Base-by-base conservation (phyloP, 352 stramenopile genomes). In the Pythium phragmitis region DNA sequence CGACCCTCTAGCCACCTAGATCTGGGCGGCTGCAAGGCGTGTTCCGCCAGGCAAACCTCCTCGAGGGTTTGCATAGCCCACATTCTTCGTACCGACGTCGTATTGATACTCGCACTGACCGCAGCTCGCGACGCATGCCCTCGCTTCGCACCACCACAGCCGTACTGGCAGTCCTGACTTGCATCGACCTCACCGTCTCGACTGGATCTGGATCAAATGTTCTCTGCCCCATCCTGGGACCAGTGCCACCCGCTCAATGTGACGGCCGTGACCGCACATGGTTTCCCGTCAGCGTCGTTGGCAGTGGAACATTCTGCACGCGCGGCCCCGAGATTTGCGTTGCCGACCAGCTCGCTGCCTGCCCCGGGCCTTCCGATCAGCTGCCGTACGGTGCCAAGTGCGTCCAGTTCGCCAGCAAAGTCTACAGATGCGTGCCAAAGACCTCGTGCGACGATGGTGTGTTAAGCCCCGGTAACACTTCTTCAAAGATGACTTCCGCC, bases 311-410 rank as follows among this genome's bases (percentile, higher is more conserved):
- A 1, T 75, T 62, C 33, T 75, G 68, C 30, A 28, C 36, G n/a
- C 45, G 58, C 7, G 68, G 58, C 2, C 57, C 58, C 1, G 52
- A 59, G 11, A 30, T 74, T 2, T 74, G 68, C 39, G 68, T 61
- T 8, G 68, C 47, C 14, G 28, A 67, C 14, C 43, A 57, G 28
- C 28, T 65, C 19, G 60, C 55, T 13, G 59, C 54, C 0, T 75
- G 68, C 19, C 68, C 68, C 13, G 63, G 52, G 11, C 47, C 68
- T 12, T 41, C 58, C 1, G 19, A 19, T 5, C 30, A 41, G 13
- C 48, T 72, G 12, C 68, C 68, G 16, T 72, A 60, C 36, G 68
- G 68, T 34, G 61, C 63, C 45, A 66, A 59, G 19, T 75, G 68
- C 36, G 21, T 46, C 4, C 57, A 63, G 9, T 17, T 75, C 21